Percentiles rank a stretch among this genome's conserved stretches.
Evolutionary conservation across 345 rosid species (phyloP).

Genomic region (Eucalyptus pauciflora): DNA sequence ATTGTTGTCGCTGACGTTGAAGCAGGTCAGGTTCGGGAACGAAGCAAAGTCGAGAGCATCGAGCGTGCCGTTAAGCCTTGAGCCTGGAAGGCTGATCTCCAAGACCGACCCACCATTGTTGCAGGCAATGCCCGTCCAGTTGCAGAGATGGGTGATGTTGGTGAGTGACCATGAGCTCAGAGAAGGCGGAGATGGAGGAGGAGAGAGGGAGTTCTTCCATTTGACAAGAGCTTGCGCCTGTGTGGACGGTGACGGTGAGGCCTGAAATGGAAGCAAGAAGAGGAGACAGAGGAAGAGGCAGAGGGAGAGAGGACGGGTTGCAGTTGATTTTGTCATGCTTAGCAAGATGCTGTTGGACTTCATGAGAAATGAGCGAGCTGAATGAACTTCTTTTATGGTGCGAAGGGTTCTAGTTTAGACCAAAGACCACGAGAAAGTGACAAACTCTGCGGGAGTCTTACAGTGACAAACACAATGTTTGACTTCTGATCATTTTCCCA

Average conservation of each 20-base stretch:
- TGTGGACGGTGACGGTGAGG: constrained; percentile 15
- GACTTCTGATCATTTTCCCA: background rate
- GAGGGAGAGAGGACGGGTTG: background rate
- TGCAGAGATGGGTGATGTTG: constrained; percentile 41
- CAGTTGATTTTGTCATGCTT: background rate
- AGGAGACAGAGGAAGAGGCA: background rate
- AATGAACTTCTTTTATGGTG: too few relatives aligned
- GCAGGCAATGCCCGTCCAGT: constrained; percentile 45
- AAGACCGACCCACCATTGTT: constrained; percentile 5
- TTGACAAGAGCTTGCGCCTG: constrained; percentile 55
- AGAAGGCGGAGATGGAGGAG: background rate
- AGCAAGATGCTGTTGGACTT: too few relatives aligned
- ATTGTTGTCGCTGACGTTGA: too few relatives aligned
- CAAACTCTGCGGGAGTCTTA: background rate
- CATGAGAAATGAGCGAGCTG: too few relatives aligned
- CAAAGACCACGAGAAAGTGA: background rate
- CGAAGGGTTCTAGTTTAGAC: background rate
- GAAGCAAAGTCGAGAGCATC: background rate
- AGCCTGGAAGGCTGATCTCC: constrained; percentile 13
- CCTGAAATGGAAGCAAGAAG: constrained; percentile 5
- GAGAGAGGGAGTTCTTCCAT: constrained; percentile 21
- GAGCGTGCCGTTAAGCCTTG: constrained; percentile 19
- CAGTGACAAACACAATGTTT: too few relatives aligned
- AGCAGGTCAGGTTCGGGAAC: too few relatives aligned
- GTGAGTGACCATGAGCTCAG: constrained; percentile 44